A percentile compares a stretch with the other conserved stretches of the same genome.
Evolutionary conservation across 2,329 filamentous ascomycete species (phyloP).

Genomic region (Botrytis squamosa): DNA sequence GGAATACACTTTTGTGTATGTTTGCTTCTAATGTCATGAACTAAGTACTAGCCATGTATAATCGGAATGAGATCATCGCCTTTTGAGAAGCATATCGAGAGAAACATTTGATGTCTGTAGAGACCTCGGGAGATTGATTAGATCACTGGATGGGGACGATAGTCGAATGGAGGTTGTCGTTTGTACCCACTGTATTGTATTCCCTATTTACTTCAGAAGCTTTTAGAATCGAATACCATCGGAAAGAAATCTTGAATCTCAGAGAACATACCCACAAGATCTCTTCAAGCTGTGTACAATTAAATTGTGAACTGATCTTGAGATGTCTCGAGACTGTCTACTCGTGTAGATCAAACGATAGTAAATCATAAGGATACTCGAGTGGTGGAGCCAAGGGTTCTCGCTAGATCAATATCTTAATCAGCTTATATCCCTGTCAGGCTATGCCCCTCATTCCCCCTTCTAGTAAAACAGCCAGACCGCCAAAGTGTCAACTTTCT

Average conservation of each 20-base stretch:
- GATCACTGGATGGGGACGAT: background rate
- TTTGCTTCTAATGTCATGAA: background rate
- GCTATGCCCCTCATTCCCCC: conserved; percentile 6
- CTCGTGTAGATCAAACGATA: background rate
- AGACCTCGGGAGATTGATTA: background rate
- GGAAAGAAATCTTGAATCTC: background rate
- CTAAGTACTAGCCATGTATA: background rate
- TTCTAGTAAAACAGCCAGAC: conserved; percentile 4
- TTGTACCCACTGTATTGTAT: background rate
- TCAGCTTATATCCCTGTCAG: background rate
- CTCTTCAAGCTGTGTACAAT: background rate
- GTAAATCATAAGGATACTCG: background rate
- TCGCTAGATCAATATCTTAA: background rate
- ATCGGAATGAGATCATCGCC: background rate
- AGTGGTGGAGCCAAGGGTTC: background rate
- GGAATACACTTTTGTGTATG: background rate
- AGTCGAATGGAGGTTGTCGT: background rate
- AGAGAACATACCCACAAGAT: background rate
- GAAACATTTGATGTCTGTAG: background rate
- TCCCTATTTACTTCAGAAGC: background rate
- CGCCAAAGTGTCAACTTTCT: conserved; percentile 17
- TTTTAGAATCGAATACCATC: background rate
- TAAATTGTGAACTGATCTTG: background rate
- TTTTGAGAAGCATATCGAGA: background rate
- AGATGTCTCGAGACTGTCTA: background rate